Evolutionary conservation across 2,329 filamentous ascomycete genomes (phyloP), one percentile per base, ranked within the genome.

Genomic region (Nectriaceae sp.): DNA sequence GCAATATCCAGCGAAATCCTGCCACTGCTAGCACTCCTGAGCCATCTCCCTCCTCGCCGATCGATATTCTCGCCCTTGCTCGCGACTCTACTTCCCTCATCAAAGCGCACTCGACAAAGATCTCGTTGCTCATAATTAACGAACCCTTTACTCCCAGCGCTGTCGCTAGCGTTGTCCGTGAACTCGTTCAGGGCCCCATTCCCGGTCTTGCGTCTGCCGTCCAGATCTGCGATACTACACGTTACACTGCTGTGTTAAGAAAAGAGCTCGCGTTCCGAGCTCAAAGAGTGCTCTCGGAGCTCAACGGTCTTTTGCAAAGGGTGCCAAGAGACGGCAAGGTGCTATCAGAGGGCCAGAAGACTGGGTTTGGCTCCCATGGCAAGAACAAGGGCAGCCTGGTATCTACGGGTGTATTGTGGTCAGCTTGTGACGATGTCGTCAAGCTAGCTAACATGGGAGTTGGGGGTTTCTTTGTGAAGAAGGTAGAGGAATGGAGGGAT

Each of bases 111-210:
- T 82, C 86, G 2, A 96, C 91, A 5, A 96, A 96, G 54, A 78
- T 97, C 21, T 93, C 89, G 0, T 84, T 97, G 1, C 80, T 97
- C 11, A 82, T 94, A 2, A 88, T 95, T 62, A 96, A 89, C 62
- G 81, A 89, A 16, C 92, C 93, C 1, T 95, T 96, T 58, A 94
- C 91, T 0, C 85, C 89, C 0, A 84, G 85, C 1, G 92, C 90
- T 4, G 77, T 96, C 26, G 73, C 71, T 10, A 84, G 79, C 20
- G 83, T 95, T 13, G 73, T 97, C 4, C 78, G 82, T 26, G 84
- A 91, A 49, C 77, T 96, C n/a, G 78, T 85, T 19, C 77, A 82
- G 11, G 84, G 84, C 0, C 83, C 89, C n/a, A 76, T 96, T 0
- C 88, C 89, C 0, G 88, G 83, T 3, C 75, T 95, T 20, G 83